phyloP scores from a whole-genome alignment of 805 yeast genomes.

The Candida ficus region DNA sequence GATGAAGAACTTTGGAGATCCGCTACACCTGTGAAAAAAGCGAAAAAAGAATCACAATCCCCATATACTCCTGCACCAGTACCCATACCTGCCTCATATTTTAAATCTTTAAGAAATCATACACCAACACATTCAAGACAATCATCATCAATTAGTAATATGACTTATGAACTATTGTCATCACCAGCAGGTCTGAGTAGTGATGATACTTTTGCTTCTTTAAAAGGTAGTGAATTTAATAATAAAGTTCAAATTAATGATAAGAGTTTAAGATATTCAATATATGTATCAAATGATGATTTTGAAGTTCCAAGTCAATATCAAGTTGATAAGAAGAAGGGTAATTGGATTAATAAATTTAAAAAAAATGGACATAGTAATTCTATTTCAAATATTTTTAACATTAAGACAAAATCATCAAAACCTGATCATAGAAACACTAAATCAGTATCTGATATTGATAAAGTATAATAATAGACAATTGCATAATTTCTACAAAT shows the following conservation, averaged over 20 bases:
- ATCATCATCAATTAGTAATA: constrained; percentile 2
- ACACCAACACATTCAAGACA: constrained; percentile 9
- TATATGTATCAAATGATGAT: constrained; percentile 13
- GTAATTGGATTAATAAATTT: not conserved
- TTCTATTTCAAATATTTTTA: constrained; percentile 6
- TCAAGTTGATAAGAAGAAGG: not conserved
- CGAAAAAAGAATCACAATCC: not conserved
- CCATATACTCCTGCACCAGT: not conserved
- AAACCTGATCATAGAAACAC: constrained; percentile 4
- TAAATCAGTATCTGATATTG: constrained; percentile 2
- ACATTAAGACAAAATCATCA: not conserved
- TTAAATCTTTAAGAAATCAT: constrained; percentile 7
- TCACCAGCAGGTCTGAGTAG: constrained; percentile 3
- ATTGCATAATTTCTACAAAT: not conserved
- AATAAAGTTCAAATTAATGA: constrained; percentile 2
- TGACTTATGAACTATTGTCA: constrained; percentile 3
- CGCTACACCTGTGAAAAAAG: constrained; percentile 5
- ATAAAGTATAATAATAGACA: not conserved
- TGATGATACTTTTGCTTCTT: constrained; percentile 3
- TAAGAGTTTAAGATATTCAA: constrained; percentile 4
- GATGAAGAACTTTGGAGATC: constrained; percentile 6
- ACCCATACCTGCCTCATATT: constrained; percentile 11
- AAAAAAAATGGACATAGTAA: constrained; percentile 4
- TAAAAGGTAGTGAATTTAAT: not conserved
- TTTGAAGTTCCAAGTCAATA: constrained; percentile 8